These are phyloP conservation scores for Ceratobasidium sp. DNA, from an alignment of 1,284 basidiomycete genomes.

Conservation along the genomic window DNA sequence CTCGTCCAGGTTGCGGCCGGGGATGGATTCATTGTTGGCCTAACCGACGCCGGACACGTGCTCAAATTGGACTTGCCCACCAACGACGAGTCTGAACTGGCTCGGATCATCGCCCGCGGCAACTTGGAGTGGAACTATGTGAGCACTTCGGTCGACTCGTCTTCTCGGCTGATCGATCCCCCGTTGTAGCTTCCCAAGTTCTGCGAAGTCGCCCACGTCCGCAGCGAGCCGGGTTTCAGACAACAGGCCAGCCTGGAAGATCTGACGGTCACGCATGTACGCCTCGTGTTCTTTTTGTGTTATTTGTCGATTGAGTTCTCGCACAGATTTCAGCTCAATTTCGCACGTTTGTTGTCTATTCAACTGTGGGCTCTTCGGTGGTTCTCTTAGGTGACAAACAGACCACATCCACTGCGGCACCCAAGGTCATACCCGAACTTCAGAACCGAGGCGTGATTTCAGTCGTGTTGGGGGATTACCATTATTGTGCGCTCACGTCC, in stretches of 20 bases:
- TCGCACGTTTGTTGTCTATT: constrained; percentile 79
- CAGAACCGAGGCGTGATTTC: constrained; percentile 80
- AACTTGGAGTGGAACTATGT: constrained; percentile 74
- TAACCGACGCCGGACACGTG: constrained; percentile 80
- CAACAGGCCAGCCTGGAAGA: constrained; percentile 51
- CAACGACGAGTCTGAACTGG: constrained; percentile 44
- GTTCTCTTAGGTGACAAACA: constrained; percentile 67
- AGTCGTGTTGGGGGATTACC: constrained; percentile 88
- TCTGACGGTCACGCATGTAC: constrained; percentile 74
- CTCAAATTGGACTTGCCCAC: constrained; percentile 61
- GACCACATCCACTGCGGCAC: constrained; percentile 54
- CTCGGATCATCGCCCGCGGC: constrained; percentile 41
- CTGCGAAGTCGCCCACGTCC: constrained; percentile 63
- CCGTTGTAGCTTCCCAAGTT: constrained; percentile 66
- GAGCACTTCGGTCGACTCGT: constrained; percentile 46
- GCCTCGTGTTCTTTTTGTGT: constrained; percentile 43
- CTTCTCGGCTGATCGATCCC: constrained; percentile 12
- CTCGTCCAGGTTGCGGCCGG: constrained; percentile 81
- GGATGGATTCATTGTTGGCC: constrained; percentile 68
- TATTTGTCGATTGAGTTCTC: constrained; percentile 44
- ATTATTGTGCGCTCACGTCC: constrained; percentile 81
- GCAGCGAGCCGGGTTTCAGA: constrained; percentile 54
- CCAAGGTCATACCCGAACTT: constrained; percentile 70
- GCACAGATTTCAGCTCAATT: constrained; percentile 84
- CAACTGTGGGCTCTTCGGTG: constrained; percentile 65